Conservation (phyloP, 768 basidiomycete genomes). For the Terana coerulea region DNA sequence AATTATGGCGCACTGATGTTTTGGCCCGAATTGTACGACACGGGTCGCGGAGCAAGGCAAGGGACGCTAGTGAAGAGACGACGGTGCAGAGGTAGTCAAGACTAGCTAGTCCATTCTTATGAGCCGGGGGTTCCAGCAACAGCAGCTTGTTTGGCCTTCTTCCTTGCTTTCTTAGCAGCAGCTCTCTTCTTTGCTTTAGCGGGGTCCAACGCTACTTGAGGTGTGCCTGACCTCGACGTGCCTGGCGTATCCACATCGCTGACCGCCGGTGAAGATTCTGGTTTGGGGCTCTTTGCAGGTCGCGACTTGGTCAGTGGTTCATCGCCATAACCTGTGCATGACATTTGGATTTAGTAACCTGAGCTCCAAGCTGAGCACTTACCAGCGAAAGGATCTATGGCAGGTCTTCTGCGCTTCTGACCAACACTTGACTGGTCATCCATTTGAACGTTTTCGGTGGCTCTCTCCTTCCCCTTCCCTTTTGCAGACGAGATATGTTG, state of each 20-base stretch:
- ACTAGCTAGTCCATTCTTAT: background rate
- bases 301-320: conserved; percentile 12
- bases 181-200: conserved; percentile 22
- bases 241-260: conserved; percentile 9
- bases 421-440: background rate
- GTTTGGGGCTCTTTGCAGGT: conserved; percentile 14
- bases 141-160: conserved; percentile 27
- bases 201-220: conserved; percentile 21
- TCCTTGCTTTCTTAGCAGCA: conserved; percentile 32
- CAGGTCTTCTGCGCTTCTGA: conserved; percentile 47
- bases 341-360: conserved; percentile 15
- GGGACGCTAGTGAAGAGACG: no score
- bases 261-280: conserved; percentile 5
- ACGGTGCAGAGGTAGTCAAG: no score
- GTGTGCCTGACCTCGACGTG: conserved; percentile 17
- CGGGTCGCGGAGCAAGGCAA: no score
- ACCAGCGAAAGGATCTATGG: conserved; percentile 69
- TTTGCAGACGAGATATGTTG: conserved; percentile 16
- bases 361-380: conserved; percentile 19
- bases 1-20: no score
- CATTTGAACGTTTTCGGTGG: background rate
- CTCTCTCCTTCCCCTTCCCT: conserved; percentile 21
- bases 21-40: no score
- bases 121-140: background rate
- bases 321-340: conserved; percentile 30